Conservation (phyloP, 2,329 filamentous ascomycete species). For the Cercospora berteroae region DNA sequence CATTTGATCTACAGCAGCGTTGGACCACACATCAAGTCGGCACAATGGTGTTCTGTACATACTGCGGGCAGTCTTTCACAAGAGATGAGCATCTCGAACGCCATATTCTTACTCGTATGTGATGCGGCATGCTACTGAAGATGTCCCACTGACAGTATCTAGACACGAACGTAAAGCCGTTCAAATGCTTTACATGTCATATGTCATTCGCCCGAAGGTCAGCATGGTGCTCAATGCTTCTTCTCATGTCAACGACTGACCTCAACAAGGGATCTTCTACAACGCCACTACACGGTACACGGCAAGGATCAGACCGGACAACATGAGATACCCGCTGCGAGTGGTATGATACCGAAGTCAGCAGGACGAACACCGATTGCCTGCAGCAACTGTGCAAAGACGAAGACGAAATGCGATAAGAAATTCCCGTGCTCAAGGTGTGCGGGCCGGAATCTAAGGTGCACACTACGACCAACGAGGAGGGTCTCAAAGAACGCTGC, state of each 20-base stretch:
- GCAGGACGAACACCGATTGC: slow-evolving; percentile 53
- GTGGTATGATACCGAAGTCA: slow-evolving; percentile 53
- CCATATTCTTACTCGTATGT: slow-evolving; percentile 53
- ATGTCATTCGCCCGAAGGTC: slow-evolving; percentile 56
- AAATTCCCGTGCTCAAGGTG: slow-evolving; percentile 55
- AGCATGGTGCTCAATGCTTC: slow-evolving; percentile 25
- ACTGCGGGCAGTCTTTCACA: slow-evolving; percentile 54
- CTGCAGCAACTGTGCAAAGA: slow-evolving; percentile 55
- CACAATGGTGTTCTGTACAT: slow-evolving; percentile 54
- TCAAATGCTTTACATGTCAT: slow-evolving; percentile 55
- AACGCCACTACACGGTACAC: slow-evolving; percentile 54
- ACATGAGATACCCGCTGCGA: slow-evolving; percentile 49
- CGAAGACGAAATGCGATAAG: slow-evolving; percentile 56
- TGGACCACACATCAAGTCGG: neutral
- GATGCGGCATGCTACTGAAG: neutral
- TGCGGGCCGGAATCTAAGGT: slow-evolving; percentile 50
- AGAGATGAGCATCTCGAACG: slow-evolving; percentile 54
- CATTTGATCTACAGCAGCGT: neutral
- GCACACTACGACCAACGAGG: slow-evolving; percentile 49
- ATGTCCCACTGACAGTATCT: slow-evolving; percentile 12
- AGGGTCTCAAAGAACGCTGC: slow-evolving; percentile 48
- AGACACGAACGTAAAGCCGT: slow-evolving; percentile 57
- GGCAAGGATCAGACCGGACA: slow-evolving; percentile 50
- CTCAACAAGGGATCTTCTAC: slow-evolving; percentile 47
- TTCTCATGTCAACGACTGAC: neutral